A percentile compares a stretch with the other conserved stretches of the same genome.
phyloP scores from a whole-genome alignment of 2,329 filamentous ascomycete genomes.

The Exophiala sideris region DNA sequence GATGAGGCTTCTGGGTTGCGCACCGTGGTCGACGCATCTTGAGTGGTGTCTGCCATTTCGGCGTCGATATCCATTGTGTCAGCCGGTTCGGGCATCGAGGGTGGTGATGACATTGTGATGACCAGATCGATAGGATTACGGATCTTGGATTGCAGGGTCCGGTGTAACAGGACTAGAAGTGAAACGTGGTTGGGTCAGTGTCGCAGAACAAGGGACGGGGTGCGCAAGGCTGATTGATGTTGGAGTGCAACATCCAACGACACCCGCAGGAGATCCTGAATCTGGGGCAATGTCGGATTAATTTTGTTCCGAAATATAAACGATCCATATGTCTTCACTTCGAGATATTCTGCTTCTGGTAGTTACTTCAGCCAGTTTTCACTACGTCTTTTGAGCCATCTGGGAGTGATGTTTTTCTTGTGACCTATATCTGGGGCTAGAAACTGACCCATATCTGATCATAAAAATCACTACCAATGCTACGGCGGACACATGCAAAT shows the following conservation, averaged over 20 bases:
- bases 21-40: slow-evolving; percentile 22
- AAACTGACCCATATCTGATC: no score
- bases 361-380: no score
- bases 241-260: background rate
- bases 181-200: background rate
- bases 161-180: background rate
- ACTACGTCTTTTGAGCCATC: no score
- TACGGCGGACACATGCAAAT: no score
- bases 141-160: background rate
- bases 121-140: background rate
- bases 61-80: slow-evolving; percentile 31
- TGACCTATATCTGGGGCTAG: no score
- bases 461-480: no score
- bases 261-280: no score
- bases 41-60: slow-evolving; percentile 27
- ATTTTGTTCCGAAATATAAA: no score
- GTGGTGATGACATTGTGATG: slow-evolving; percentile 23
- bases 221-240: background rate
- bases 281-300: no score
- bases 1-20: slow-evolving; percentile 22
- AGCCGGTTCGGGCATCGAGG: slow-evolving; percentile 9
- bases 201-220: background rate
- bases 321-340: no score
- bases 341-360: no score
- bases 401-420: no score